phyloP scores from a whole-genome alignment of 179 eudicot genomes.

The Spinacia oleracea region DNA sequence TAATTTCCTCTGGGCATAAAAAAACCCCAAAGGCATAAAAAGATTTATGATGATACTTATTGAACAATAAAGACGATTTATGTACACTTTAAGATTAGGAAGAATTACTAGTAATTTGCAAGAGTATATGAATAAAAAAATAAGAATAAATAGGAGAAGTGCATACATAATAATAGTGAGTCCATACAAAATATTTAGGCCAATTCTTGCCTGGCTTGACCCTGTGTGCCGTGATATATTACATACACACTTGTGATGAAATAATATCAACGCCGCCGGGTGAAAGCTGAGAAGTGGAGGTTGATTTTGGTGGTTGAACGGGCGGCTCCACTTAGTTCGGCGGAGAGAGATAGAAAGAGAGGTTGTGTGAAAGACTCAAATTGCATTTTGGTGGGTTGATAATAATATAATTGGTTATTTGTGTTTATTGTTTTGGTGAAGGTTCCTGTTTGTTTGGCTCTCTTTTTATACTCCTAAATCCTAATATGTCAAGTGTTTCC shows the following conservation, averaged over 20 bases:
- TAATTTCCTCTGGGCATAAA: not conserved
- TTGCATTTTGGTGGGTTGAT: slow-evolving; percentile 15
- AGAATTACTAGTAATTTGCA: not conserved
- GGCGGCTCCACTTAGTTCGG: slow-evolving; percentile 25
- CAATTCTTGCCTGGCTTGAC: slow-evolving; percentile 49
- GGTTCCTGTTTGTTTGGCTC: slow-evolving; percentile 24
- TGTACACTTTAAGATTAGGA: not conserved
- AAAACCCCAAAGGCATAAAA: not conserved
- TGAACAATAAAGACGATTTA: not conserved
- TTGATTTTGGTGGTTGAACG: slow-evolving; percentile 13
- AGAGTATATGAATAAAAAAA: not conserved
- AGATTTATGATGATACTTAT: not conserved
- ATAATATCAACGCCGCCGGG: not conserved
- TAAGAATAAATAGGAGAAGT: not conserved
- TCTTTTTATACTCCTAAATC: not conserved
- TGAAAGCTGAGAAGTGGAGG: not conserved
- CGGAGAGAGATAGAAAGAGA: slow-evolving; percentile 12
- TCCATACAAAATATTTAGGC: slow-evolving; percentile 8
- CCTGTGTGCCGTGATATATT: slow-evolving; percentile 40
- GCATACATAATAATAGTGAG: too few relatives aligned
- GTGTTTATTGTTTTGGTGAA: not conserved
- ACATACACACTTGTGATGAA: slow-evolving; percentile 25
- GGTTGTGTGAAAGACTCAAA: not conserved
- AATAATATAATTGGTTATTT: not conserved
- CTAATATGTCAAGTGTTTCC: not conserved